Conservation (phyloP, 176 grass and related monocot genomes). For the Triticum aestivum region DNA sequence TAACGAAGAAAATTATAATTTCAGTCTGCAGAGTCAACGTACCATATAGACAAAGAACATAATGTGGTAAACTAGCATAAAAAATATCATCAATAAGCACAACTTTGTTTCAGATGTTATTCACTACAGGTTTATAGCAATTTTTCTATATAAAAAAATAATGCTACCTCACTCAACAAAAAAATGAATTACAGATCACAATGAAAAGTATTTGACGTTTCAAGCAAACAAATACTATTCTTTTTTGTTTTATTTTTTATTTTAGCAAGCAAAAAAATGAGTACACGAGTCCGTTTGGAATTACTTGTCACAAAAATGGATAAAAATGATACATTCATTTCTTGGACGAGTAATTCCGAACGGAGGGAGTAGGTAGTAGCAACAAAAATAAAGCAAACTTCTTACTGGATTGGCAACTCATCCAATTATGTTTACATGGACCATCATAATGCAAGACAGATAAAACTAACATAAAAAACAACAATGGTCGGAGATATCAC, state of each 20-base stretch:
- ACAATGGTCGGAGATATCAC: conserved; percentile 25
- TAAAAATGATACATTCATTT: no score
- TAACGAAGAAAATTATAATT: neutral
- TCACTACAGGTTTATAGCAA: neutral
- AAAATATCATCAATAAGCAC: neutral
- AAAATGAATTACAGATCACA: neutral
- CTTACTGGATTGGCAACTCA: neutral
- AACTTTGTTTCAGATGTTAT: conserved; percentile 2
- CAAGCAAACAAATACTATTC: neutral
- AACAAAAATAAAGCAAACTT: neutral
- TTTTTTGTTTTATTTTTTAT: neutral
- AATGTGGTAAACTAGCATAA: neutral
- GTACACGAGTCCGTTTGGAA: neutral
- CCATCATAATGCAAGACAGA: neutral
- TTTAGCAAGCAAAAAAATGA: neutral
- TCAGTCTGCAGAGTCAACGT: neutral
- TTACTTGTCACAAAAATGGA: no score
- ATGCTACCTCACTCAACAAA: neutral
- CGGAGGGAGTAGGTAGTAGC: no score
- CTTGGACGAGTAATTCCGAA: no score
- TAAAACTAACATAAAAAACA: neutral
- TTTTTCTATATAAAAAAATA: neutral
- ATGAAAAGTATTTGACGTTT: neutral
- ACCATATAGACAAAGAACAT: neutral
- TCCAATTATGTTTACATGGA: neutral